phyloP scores from a whole-genome alignment of 2,329 filamentous ascomycete species.

The Iodosphaeria phyllophila region DNA sequence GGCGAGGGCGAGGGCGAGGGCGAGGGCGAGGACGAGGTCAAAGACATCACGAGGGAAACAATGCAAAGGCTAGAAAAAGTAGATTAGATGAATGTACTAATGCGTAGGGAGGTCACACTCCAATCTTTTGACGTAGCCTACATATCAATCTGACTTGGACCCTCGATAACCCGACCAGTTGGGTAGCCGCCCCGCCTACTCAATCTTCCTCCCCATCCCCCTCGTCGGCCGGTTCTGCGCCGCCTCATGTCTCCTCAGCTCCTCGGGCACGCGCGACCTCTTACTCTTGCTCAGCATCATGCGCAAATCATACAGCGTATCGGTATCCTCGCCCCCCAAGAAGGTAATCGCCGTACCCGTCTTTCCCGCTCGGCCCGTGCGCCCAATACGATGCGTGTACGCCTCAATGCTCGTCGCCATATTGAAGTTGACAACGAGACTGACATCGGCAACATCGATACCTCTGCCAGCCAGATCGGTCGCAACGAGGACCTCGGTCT shows the following conservation, averaged over 20 bases:
- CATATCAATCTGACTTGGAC: too few species aligned
- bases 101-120: too few species aligned
- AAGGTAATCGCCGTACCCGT: slow-evolving; percentile 93
- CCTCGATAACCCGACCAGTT: too few species aligned
- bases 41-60: too few species aligned
- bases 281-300: slow-evolving; percentile 88
- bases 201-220: slow-evolving; percentile 14
- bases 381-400: slow-evolving; percentile 92
- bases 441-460: slow-evolving; percentile 94
- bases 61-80: too few species aligned
- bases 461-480: slow-evolving; percentile 91
- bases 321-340: slow-evolving; percentile 72
- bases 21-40: too few species aligned
- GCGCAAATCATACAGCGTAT: slow-evolving; percentile 85
- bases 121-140: too few species aligned
- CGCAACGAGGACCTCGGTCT: slow-evolving; percentile 76
- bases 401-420: slow-evolving; percentile 87
- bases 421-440: slow-evolving; percentile 95
- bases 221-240: slow-evolving; percentile 63
- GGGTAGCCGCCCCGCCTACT: slow-evolving; percentile 10
- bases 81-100: too few species aligned
- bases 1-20: too few species aligned
- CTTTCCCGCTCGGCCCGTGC: slow-evolving; percentile 95
- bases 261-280: slow-evolving; percentile 79
- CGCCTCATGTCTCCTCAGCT: slow-evolving; percentile 72